Conservation (phyloP, 2,329 filamentous ascomycete genomes). For the Colletotrichum caudatum region DNA sequence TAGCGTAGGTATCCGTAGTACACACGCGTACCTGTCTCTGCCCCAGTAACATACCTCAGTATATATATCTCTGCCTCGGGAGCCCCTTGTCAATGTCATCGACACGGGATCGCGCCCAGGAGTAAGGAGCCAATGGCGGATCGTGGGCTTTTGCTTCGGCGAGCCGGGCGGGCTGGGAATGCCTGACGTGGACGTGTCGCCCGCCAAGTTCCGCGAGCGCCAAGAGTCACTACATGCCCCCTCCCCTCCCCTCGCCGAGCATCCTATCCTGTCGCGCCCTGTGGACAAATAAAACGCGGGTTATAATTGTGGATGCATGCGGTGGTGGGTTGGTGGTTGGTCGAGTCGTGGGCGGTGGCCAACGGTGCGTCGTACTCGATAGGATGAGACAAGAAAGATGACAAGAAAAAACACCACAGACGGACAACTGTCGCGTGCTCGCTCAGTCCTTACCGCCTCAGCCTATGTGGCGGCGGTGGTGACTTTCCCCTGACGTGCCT, state of each 20-base stretch:
- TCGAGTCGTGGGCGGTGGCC: background rate
- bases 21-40: background rate
- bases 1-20: background rate
- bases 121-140: constrained; percentile 10
- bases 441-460: background rate
- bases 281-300: background rate
- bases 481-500: constrained; percentile 17
- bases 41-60: too few species aligned
- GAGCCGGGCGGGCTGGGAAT: constrained; percentile 11
- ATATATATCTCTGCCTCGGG: background rate
- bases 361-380: background rate
- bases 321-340: background rate
- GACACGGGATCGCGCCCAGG: constrained; percentile 5
- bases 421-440: constrained; percentile 37
- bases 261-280: background rate
- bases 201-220: constrained; percentile 34
- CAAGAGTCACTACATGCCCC: constrained; percentile 30
- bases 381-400: constrained; percentile 7
- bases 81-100: constrained; percentile 3
- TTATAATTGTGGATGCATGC: background rate
- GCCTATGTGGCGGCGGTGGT: too few species aligned
- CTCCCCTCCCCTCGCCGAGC: too few species aligned
- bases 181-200: constrained; percentile 39
- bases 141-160: constrained; percentile 8
- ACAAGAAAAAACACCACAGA: background rate